Conservation (phyloP, 257 asterid genomes). For the Penstemon davidsonii region DNA sequence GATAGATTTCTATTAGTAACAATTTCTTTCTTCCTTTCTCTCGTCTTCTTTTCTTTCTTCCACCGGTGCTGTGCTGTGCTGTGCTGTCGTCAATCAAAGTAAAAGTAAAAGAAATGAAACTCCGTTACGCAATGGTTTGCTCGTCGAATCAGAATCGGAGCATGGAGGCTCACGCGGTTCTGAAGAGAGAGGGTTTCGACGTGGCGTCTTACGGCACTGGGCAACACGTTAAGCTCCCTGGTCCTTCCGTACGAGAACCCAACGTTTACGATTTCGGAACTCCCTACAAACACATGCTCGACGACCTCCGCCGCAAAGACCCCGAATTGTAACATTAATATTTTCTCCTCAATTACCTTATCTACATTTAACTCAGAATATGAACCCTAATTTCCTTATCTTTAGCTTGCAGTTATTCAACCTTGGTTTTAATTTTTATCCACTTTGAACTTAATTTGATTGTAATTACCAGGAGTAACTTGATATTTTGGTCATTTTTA, state of each 20-base stretch:
- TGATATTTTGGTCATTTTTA: too few relatives aligned
- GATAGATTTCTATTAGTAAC: neutral
- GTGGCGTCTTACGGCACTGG: conserved; percentile 97
- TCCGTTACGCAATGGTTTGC: conserved; percentile 93
- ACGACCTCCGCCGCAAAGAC: conserved; percentile 97
- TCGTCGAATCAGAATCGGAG: conserved; percentile 98
- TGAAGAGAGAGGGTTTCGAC: conserved; percentile 86
- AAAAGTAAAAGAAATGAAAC: conserved; percentile 49
- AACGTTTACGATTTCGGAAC: conserved; percentile 97
- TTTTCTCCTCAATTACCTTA: neutral
- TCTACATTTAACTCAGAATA: neutral
- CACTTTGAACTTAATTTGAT: neutral
- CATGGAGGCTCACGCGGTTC: conserved; percentile 91
- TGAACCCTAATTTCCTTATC: neutral
- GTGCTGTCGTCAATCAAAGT: too few relatives aligned
- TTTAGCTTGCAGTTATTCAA: neutral
- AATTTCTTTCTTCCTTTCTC: rapidly evolving
- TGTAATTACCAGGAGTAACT: neutral
- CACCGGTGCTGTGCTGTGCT: too few relatives aligned
- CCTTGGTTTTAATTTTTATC: neutral
- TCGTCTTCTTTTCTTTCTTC: too few relatives aligned
- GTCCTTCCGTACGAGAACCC: conserved; percentile 97
- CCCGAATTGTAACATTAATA: conserved; percentile 55
- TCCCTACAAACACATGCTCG: conserved; percentile 92
- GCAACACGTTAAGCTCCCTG: conserved; percentile 98